Evolutionary conservation across 768 basidiomycete genomes (phyloP).

Genomic region (Trametes coccinea): DNA sequence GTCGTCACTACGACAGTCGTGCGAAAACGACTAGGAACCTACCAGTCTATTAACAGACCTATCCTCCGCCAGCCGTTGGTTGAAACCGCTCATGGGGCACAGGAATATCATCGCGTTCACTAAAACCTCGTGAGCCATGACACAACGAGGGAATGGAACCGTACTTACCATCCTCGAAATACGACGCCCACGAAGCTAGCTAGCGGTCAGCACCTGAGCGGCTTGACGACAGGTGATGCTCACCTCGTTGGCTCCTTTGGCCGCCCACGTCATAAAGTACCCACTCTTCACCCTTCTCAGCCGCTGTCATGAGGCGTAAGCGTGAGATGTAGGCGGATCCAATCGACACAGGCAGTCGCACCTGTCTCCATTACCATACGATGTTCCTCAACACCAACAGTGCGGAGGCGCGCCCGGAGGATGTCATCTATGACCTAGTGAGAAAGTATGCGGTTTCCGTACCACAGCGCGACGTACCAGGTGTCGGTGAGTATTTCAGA

Average conservation of each 20-base stretch:
- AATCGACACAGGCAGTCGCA: not conserved
- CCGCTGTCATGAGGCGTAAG: not conserved
- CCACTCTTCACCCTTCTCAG: constrained; percentile 42
- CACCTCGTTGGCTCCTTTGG: constrained; percentile 53
- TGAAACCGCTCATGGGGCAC: constrained; percentile 61
- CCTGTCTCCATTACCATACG: constrained; percentile 48
- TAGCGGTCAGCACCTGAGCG: not conserved
- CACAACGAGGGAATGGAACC: not conserved
- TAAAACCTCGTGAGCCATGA: constrained; percentile 17
- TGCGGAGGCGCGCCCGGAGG: constrained; percentile 59
- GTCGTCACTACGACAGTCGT: not conserved
- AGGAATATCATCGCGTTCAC: constrained; percentile 65
- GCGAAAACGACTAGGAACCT: constrained; percentile 16
- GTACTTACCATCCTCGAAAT: constrained; percentile 56
- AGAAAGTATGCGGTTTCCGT: too few relatives aligned
- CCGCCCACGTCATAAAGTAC: constrained; percentile 67
- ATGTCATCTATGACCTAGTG: constrained; percentile 49
- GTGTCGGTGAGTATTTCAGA: constrained; percentile 50
- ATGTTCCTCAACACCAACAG: constrained; percentile 62
- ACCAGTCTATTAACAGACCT: constrained; percentile 57
- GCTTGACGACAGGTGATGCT: not conserved
- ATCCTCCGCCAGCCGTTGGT: constrained; percentile 60
- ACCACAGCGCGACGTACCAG: constrained; percentile 39
- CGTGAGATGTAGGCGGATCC: not conserved
- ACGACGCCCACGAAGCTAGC: constrained; percentile 62